Percentiles rank a stretch among this genome's conserved stretches.
phyloP scores from a whole-genome alignment of 257 asterid genomes.

The Solanum medicagineum region DNA sequence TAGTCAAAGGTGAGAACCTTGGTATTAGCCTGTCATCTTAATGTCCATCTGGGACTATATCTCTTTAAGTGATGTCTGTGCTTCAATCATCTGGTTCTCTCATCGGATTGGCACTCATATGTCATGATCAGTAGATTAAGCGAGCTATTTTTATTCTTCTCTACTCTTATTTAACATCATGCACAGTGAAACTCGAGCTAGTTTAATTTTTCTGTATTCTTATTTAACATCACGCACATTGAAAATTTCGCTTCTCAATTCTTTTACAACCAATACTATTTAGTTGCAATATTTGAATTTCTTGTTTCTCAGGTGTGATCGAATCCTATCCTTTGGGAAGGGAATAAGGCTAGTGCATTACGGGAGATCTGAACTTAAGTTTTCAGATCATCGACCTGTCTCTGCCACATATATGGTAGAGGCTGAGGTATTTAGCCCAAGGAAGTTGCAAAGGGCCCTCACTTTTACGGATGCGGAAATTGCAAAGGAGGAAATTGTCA shows the following conservation, averaged over 20 bases:
- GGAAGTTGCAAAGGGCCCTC: slow-evolving; percentile 81
- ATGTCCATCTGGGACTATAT: background rate
- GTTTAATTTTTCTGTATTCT: background rate
- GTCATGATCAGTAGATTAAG: background rate
- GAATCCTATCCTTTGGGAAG: slow-evolving; percentile 68
- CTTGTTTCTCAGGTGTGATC: slow-evolving; percentile 65
- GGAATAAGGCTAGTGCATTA: slow-evolving; percentile 69
- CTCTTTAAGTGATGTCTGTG: background rate
- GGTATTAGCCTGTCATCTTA: background rate
- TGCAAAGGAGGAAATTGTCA: slow-evolving; percentile 40
- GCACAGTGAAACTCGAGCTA: background rate
- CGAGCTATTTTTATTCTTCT: background rate
- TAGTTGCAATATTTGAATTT: background rate
- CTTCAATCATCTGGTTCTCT: background rate
- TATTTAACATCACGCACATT: background rate
- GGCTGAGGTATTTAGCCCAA: slow-evolving; percentile 74
- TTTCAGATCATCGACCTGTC: slow-evolving; percentile 96
- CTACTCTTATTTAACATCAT: background rate
- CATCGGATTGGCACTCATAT: background rate
- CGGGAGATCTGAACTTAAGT: slow-evolving; percentile 48
- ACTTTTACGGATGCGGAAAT: slow-evolving; percentile 84
- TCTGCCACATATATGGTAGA: slow-evolving; percentile 66
- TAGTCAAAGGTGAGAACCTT: background rate
- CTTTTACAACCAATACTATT: background rate
- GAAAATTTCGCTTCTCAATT: background rate